phyloP scores from a whole-genome alignment of 2,329 filamentous ascomycete genomes.

The Alternaria ethzedia region DNA sequence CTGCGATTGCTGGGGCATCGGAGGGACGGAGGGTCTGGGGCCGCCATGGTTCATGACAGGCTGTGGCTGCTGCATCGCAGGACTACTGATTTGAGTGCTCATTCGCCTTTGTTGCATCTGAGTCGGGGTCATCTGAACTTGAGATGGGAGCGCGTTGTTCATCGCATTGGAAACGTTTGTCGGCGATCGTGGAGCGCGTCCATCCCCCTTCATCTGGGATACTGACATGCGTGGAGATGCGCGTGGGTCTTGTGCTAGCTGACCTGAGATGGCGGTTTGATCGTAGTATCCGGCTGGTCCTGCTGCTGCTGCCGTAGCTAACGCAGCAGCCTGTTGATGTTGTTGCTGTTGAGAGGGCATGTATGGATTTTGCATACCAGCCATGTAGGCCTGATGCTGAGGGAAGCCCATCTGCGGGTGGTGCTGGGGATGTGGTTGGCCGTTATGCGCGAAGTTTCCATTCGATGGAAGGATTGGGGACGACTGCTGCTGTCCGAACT shows the following conservation, averaged over 20 bases:
- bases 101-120: slow-evolving; percentile 49
- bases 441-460: slow-evolving; percentile 64
- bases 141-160: slow-evolving; percentile 48
- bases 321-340: slow-evolving; percentile 92
- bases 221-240: slow-evolving; percentile 80
- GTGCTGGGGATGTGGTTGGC: slow-evolving; percentile 65
- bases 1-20: slow-evolving; percentile 67
- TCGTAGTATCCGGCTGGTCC: slow-evolving; percentile 71
- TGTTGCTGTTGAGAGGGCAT: slow-evolving; percentile 86
- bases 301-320: slow-evolving; percentile 91
- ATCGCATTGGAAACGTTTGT: slow-evolving; percentile 70
- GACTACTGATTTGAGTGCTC: slow-evolving; percentile 51
- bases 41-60: slow-evolving; percentile 76
- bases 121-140: slow-evolving; percentile 49
- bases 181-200: slow-evolving; percentile 76
- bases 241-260: slow-evolving; percentile 61
- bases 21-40: slow-evolving; percentile 58
- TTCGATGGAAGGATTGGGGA: slow-evolving; percentile 83
- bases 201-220: slow-evolving; percentile 69
- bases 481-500: slow-evolving; percentile 64
- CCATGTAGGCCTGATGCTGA: slow-evolving; percentile 72
- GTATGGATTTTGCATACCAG: slow-evolving; percentile 75
- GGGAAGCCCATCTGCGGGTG: slow-evolving; percentile 81
- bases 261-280: slow-evolving; percentile 67
- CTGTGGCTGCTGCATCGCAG: slow-evolving; percentile 70